Percentiles rank a stretch among this genome's conserved stretches.
Evolutionary conservation across 495 filamentous ascomycete species (phyloP).

Genomic region (Aspergillus homomorphus): DNA sequence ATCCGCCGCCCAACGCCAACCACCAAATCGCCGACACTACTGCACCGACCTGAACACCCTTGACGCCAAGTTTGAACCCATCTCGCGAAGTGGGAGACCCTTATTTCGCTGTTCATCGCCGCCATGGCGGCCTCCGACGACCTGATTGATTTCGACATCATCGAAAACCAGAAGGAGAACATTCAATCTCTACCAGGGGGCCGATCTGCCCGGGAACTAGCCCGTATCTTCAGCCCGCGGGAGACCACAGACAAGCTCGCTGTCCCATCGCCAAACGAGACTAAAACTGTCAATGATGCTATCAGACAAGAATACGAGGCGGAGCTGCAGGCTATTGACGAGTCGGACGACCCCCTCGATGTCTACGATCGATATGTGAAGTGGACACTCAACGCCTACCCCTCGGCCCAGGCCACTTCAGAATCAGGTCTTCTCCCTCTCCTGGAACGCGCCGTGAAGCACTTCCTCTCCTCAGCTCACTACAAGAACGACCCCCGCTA

Average conservation of each 20-base stretch:
- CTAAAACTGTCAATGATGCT: conserved; percentile 70
- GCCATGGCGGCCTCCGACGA: conserved; percentile 54
- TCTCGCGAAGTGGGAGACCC: background rate
- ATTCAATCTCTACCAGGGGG: conserved; percentile 90
- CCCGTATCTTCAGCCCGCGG: conserved; percentile 70
- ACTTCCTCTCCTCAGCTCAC: conserved; percentile 76
- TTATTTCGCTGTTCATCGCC: conserved; percentile 16
- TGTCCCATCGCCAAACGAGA: conserved; percentile 63
- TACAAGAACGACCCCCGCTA: conserved; percentile 96
- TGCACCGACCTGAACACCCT: background rate
- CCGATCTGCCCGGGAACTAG: conserved; percentile 84
- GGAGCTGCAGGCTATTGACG: conserved; percentile 71
- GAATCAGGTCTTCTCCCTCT: conserved; percentile 85
- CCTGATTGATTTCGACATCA: conserved; percentile 87
- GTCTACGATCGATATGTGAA: conserved; percentile 94
- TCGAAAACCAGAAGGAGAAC: conserved; percentile 96
- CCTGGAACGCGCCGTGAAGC: conserved; percentile 86
- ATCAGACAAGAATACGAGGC: conserved; percentile 81
- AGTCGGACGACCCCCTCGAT: conserved; percentile 93
- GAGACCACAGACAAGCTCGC: conserved; percentile 44
- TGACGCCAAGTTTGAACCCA: background rate
- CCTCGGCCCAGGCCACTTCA: conserved; percentile 85
- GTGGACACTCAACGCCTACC: conserved; percentile 94
- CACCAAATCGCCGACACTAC: background rate
- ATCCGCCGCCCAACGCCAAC: background rate